Percentiles rank a stretch among this genome's conserved stretches.
These are phyloP conservation scores for Millerago galiae DNA, from an alignment of 805 yeast genomes.

Conservation along the genomic window DNA sequence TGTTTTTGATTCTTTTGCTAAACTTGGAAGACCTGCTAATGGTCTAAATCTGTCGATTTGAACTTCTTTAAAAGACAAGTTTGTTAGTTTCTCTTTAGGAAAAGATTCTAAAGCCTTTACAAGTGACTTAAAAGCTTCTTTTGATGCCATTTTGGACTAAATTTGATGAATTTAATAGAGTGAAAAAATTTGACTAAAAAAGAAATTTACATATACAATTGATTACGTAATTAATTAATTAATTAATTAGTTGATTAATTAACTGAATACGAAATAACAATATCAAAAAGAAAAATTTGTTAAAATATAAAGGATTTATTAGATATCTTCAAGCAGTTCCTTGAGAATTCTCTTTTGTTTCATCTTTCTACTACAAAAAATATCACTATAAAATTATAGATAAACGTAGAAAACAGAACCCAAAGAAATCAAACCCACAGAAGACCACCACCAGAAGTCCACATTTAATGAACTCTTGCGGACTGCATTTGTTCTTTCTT, in stretches of 20 bases:
- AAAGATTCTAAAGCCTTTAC: constrained; percentile 52
- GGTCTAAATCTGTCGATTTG: constrained; percentile 54
- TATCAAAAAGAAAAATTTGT: too few species aligned
- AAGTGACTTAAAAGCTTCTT: constrained; percentile 50
- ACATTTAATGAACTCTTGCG: constrained; percentile 32
- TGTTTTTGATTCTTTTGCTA: constrained; percentile 29
- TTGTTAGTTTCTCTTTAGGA: constrained; percentile 65
- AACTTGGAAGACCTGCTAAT: constrained; percentile 41
- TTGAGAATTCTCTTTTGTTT: too few species aligned
- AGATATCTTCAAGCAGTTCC: too few species aligned
- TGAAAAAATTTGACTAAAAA: neutral
- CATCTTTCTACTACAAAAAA: too few species aligned
- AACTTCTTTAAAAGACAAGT: constrained; percentile 60
- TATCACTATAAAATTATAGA: constrained; percentile 1
- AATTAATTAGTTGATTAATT: too few species aligned
- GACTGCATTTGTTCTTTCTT: constrained; percentile 70
- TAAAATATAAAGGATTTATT: too few species aligned
- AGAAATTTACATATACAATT: too few species aligned
- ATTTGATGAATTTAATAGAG: neutral
- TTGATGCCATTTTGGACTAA: constrained; percentile 17
- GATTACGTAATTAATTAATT: neutral
- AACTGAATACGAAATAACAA: too few species aligned
- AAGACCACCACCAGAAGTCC: constrained; percentile 51
- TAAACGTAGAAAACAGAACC: constrained; percentile 33
- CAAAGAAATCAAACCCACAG: constrained; percentile 37